Conservation (phyloP, 2,329 filamentous ascomycete species). For the Monilinia fructigena region DNA sequence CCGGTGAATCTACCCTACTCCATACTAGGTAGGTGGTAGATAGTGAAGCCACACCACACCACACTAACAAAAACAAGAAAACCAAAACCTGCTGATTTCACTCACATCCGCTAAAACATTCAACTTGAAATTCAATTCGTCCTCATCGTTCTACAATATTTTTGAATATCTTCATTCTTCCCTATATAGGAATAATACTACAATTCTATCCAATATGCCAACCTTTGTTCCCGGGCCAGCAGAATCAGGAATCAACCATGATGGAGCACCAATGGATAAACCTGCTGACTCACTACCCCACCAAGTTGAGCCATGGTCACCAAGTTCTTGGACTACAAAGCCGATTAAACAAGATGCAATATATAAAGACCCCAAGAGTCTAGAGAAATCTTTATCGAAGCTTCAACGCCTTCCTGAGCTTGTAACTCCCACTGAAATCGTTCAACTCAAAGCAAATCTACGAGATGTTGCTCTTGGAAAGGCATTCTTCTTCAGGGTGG, state of each 20-base stretch:
- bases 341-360: conserved; percentile 74
- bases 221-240: background rate
- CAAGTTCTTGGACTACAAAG: conserved; percentile 71
- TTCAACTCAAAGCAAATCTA: conserved; percentile 72
- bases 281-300: conserved; percentile 9
- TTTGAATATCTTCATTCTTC: background rate
- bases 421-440: conserved; percentile 78
- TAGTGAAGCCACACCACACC: too few species aligned
- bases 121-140: background rate
- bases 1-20: too few species aligned
- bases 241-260: background rate
- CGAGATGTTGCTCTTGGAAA: conserved; percentile 86
- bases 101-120: background rate
- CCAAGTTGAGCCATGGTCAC: conserved; percentile 49
- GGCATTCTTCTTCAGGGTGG: conserved; percentile 90
- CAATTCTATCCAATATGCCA: conserved; percentile 1
- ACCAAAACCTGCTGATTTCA: too few species aligned
- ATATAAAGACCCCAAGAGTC: conserved; percentile 62
- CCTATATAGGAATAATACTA: background rate
- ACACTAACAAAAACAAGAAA: too few species aligned
- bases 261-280: background rate
- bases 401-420: conserved; percentile 71
- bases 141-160: background rate
- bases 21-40: too few species aligned
- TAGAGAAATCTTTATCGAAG: conserved; percentile 61